Base-by-base conservation (phyloP, 2,329 filamentous ascomycete species). In the Chalaropsis thielavioides region DNA sequence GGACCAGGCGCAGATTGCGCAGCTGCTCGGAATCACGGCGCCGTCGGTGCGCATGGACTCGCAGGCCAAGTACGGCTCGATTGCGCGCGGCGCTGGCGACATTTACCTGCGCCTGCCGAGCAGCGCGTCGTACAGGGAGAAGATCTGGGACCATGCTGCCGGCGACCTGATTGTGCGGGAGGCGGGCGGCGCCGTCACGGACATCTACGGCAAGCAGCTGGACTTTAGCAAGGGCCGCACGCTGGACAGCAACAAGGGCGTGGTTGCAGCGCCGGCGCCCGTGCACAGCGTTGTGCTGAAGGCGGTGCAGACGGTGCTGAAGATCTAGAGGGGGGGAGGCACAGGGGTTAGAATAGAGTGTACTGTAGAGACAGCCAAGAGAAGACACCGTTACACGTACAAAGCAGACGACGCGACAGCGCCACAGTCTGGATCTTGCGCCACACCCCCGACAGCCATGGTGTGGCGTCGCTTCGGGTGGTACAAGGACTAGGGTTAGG, bases 91-190 rank as follows among this genome's bases (percentile, higher is more conserved):
- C 58, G 91, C 92, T 4, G 94, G 92, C 61, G 94, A 99, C 73
- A 86, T 99, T 69, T 99, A 99, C 77, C 82, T 99, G 66, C 84
- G 95, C 64, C 78, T 99, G 66, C 94, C 94, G 2, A 87, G 90
- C 67, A 88, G 84, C 73, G 88, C 87, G 70, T 86, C 87, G 64
- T 99, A 99, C 77, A 85, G 95, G 74, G 94, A 99, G 81, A 99
- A 99, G 83, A 99, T 99, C 70, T 99, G 94, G 94, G 94, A 99
- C 73, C 94, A 99, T 75, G 94, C 94, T 19, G 94, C 92, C 13
- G 94, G 94, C 49, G 92, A 96, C 71, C 77, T 99, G 67, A 92
- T 99, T 69, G 94, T 97, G 49, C 82, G 92, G 66, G 95, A 99
- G 77, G 91, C 94, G 2, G 94, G 94, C 62, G 95, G 94, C 61